phyloP scores from a whole-genome alignment of 331 rosid genomes.

The Telfairia occidentalis region DNA sequence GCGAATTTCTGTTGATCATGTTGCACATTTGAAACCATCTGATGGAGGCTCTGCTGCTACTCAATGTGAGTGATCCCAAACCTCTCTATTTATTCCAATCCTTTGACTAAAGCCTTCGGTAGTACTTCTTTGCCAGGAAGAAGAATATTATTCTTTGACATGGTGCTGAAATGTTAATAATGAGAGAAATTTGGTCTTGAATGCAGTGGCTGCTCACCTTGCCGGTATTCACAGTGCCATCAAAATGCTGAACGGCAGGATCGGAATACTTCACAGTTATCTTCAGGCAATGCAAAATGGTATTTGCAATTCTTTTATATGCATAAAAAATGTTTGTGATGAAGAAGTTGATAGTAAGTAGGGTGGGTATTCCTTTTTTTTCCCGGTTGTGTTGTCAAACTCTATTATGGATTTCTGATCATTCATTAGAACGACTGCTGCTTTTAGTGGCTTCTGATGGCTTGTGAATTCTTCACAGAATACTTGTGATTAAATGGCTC shows the following conservation, averaged over 20 bases:
- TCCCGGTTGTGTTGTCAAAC: background rate
- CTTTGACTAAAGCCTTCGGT: background rate
- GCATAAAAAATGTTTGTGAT: background rate
- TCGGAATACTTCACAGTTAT: constrained; percentile 75
- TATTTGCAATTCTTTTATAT: constrained; percentile 15
- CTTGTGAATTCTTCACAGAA: background rate
- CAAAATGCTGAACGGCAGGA: constrained; percentile 94
- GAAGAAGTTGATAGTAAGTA: background rate
- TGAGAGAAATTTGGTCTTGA: constrained; percentile 3
- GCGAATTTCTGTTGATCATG: constrained; percentile 94
- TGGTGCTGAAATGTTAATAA: background rate
- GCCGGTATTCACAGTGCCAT: constrained; percentile 90
- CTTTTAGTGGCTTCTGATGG: background rate
- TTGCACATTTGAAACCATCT: constrained; percentile 96
- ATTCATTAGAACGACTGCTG: background rate
- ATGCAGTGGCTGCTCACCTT: constrained; percentile 93
- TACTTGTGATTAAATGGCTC: background rate
- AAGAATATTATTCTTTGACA: background rate
- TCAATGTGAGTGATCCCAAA: constrained; percentile 43
- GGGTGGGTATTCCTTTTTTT: background rate
- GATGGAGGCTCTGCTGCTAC: constrained; percentile 99
- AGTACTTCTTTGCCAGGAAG: background rate
- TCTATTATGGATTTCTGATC: background rate
- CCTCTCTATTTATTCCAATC: constrained; percentile 7
- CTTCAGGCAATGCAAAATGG: constrained; percentile 93